phyloP scores from a whole-genome alignment of 768 basidiomycete species.

The Lepiota brunneoincarnata region DNA sequence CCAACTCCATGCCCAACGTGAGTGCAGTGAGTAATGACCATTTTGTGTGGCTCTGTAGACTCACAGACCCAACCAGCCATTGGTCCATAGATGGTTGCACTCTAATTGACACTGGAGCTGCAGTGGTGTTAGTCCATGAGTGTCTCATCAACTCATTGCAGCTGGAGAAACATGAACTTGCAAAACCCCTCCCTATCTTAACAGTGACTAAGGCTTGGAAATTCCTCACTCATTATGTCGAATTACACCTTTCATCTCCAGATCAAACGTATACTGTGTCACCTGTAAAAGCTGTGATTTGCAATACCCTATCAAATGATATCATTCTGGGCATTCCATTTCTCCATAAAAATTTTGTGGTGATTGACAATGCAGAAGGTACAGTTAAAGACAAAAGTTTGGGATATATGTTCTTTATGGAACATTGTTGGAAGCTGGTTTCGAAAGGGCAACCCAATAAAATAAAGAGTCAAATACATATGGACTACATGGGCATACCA shows the following conservation, averaged over 20 bases:
- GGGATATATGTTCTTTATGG: not conserved
- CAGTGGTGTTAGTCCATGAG: slow-evolving; percentile 28
- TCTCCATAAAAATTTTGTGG: slow-evolving; percentile 29
- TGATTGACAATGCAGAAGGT: slow-evolving; percentile 22
- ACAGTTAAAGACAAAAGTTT: slow-evolving; percentile 15
- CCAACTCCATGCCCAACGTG: too few species aligned
- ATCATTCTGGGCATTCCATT: slow-evolving; percentile 34
- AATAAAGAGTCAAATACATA: too few species aligned
- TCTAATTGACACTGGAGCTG: slow-evolving; percentile 28
- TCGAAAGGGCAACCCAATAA: too few species aligned
- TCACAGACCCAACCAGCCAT: too few species aligned
- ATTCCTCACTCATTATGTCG: slow-evolving; percentile 15
- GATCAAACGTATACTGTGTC: slow-evolving; percentile 16
- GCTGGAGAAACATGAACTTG: not conserved
- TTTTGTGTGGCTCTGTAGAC: too few species aligned
- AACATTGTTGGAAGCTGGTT: too few species aligned
- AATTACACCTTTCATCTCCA: slow-evolving; percentile 15
- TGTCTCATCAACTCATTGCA: slow-evolving; percentile 17
- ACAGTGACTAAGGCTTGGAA: slow-evolving; percentile 4
- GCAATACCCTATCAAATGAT: slow-evolving; percentile 20
- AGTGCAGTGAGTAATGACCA: too few species aligned
- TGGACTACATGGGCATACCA: too few species aligned
- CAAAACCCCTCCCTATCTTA: slow-evolving; percentile 8
- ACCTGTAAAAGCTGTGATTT: slow-evolving; percentile 20
- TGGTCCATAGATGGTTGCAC: not conserved